A percentile compares a stretch with the other conserved stretches of the same genome.
phyloP scores from a whole-genome alignment of 371 early-diverging fungal species.

The Fennellomyces sp. region DNA sequence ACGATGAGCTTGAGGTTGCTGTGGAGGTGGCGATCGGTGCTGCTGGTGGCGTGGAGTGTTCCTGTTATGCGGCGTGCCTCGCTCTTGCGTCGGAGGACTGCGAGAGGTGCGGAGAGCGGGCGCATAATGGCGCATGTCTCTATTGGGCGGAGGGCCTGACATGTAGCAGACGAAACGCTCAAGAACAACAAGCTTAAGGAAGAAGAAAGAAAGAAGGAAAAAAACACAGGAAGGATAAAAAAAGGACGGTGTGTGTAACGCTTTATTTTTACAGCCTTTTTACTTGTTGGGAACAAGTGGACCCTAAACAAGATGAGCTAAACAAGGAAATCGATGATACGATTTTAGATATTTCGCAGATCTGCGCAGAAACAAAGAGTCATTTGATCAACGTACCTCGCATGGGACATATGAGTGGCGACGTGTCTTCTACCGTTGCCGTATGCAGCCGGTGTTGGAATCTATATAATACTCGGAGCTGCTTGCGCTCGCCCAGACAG shows the following conservation, averaged over 20 bases:
- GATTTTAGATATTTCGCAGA: constrained; percentile 13
- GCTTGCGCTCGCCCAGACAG: constrained; percentile 86
- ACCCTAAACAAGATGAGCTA: constrained; percentile 28
- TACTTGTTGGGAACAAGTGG: background rate
- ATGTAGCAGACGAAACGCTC: background rate
- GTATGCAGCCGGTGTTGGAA: constrained; percentile 86
- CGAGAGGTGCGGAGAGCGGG: constrained; percentile 6
- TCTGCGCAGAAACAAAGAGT: constrained; percentile 4
- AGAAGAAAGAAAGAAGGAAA: constrained; percentile 3
- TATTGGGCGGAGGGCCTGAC: background rate
- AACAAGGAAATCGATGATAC: constrained; percentile 13
- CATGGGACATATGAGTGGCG: constrained; percentile 84
- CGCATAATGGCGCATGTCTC: constrained; percentile 3
- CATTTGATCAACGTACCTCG: constrained; percentile 59
- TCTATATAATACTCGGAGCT: constrained; percentile 80
- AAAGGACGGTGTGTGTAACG: background rate
- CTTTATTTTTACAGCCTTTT: constrained; percentile 3
- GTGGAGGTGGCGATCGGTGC: background rate
- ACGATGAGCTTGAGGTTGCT: background rate
- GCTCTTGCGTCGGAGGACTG: constrained; percentile 1
- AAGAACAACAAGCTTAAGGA: background rate
- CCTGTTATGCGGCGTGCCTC: background rate
- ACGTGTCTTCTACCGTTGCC: constrained; percentile 77
- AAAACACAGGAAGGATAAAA: background rate
- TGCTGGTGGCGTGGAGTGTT: background rate